phyloP scores from a whole-genome alignment of 1,284 basidiomycete species.

The Cryptococcus sp. region DNA sequence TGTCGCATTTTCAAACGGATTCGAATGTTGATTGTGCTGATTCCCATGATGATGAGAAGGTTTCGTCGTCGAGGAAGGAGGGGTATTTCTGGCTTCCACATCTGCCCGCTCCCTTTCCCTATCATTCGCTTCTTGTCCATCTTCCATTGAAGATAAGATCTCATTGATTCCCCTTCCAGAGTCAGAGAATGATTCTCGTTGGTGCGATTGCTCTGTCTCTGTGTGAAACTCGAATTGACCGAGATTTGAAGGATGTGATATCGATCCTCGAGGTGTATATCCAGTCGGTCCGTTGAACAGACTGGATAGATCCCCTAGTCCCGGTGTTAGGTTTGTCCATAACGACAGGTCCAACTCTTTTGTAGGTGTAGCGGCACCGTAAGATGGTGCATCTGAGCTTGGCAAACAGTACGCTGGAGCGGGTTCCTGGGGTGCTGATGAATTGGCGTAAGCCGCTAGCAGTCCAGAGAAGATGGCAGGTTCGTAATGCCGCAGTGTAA shows the following conservation, averaged over 20 bases:
- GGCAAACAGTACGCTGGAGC: background rate
- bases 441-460: slow-evolving; percentile 20
- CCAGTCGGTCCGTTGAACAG: slow-evolving; percentile 8
- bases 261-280: slow-evolving; percentile 13
- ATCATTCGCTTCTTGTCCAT: slow-evolving; percentile 22
- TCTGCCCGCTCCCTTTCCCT: slow-evolving; percentile 3
- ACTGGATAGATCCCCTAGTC: slow-evolving; percentile 11
- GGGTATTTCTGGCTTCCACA: background rate
- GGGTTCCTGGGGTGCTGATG: background rate
- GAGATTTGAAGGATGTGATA: slow-evolving; percentile 8
- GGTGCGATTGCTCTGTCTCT: background rate
- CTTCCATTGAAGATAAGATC: slow-evolving; percentile 38
- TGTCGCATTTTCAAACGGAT: background rate
- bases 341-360: slow-evolving; percentile 32
- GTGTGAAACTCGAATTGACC: slow-evolving; percentile 6
- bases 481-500: slow-evolving; percentile 37
- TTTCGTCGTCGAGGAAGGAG: background rate
- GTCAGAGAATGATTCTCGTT: background rate
- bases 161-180: slow-evolving; percentile 26
- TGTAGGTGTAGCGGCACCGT: slow-evolving; percentile 36
- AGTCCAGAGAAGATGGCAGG: slow-evolving; percentile 37
- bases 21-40: background rate
- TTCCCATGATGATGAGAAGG: background rate
- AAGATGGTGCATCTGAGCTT: slow-evolving; percentile 9
- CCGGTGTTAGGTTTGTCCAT: slow-evolving; percentile 40